Evolutionary conservation across 352 stramenopile genomes (phyloP).

Genomic region (Pythium periplocum): DNA sequence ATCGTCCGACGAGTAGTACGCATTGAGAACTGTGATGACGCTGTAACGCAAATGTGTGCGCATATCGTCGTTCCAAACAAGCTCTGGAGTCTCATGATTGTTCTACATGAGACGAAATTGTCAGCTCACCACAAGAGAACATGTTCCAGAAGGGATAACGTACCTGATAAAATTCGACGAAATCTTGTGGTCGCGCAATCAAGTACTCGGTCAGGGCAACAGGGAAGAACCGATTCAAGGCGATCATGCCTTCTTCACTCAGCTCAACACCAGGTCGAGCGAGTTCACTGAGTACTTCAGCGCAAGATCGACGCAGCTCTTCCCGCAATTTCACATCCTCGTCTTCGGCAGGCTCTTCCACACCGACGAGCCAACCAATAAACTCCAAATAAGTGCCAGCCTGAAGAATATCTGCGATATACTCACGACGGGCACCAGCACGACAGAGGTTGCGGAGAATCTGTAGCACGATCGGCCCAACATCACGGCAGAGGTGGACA

Average conservation of each 20-base stretch:
- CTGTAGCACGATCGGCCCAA: slow-evolving; percentile 42
- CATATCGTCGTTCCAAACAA: slow-evolving; percentile 92
- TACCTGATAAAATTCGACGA: slow-evolving; percentile 61
- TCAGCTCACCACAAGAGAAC: neutral
- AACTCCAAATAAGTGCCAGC: slow-evolving; percentile 75
- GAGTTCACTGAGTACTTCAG: slow-evolving; percentile 64
- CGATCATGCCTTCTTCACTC: slow-evolving; percentile 42
- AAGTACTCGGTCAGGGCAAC: slow-evolving; percentile 54
- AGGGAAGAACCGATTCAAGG: slow-evolving; percentile 70
- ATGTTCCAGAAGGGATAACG: neutral
- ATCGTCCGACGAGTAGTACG: slow-evolving; percentile 45
- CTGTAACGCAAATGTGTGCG: slow-evolving; percentile 75
- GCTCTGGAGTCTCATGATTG: slow-evolving; percentile 90
- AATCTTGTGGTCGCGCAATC: slow-evolving; percentile 38
- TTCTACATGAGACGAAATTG: slow-evolving; percentile 38
- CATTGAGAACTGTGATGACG: slow-evolving; percentile 70
- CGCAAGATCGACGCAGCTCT: slow-evolving; percentile 46
- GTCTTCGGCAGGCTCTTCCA: slow-evolving; percentile 59
- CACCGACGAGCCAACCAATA: slow-evolving; percentile 63
- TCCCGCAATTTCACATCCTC: slow-evolving; percentile 55
- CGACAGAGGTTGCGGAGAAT: slow-evolving; percentile 69
- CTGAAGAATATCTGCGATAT: slow-evolving; percentile 58
- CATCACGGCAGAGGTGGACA: slow-evolving; percentile 48
- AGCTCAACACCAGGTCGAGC: slow-evolving; percentile 33
- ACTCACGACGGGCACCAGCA: slow-evolving; percentile 37